phyloP scores from a whole-genome alignment of 768 basidiomycete genomes.

The Tremella yokohamensis region DNA sequence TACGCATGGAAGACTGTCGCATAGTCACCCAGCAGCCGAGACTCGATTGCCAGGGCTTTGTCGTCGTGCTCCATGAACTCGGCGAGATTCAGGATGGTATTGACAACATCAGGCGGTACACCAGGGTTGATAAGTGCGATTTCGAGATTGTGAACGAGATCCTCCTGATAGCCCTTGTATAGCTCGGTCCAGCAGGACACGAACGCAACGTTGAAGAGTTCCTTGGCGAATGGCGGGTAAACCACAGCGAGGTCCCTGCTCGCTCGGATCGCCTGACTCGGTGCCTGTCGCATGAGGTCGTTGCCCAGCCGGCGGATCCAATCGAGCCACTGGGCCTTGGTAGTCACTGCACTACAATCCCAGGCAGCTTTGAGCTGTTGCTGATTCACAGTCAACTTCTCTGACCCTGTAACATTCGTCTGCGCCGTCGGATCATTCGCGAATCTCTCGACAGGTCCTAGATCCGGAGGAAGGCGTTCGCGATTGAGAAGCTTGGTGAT shows the following conservation, averaged over 20 bases:
- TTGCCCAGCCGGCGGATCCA: constrained; percentile 92
- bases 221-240: constrained; percentile 83
- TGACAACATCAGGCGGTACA: constrained; percentile 82
- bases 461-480: constrained; percentile 83
- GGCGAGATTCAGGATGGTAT: constrained; percentile 84
- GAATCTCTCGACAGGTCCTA: constrained; percentile 61
- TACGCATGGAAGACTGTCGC: constrained; percentile 90
- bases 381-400: constrained; percentile 90
- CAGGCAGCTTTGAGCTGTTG: constrained; percentile 95
- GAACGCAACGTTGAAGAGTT: constrained; percentile 97
- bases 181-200: constrained; percentile 95
- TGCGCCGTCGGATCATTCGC: constrained; percentile 38
- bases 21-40: constrained; percentile 86
- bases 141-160: constrained; percentile 86
- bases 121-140: constrained; percentile 68
- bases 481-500: constrained; percentile 85
- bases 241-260: constrained; percentile 91
- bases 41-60: constrained; percentile 87
- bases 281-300: constrained; percentile 97
- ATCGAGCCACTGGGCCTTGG: constrained; percentile 77
- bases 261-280: constrained; percentile 93
- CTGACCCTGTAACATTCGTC: constrained; percentile 60
- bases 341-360: constrained; percentile 74
- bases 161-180: constrained; percentile 95
- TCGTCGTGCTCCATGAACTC: constrained; percentile 99